phyloP scores from a whole-genome alignment of 2,329 filamentous ascomycete species.

The Cytospora piceicola region DNA sequence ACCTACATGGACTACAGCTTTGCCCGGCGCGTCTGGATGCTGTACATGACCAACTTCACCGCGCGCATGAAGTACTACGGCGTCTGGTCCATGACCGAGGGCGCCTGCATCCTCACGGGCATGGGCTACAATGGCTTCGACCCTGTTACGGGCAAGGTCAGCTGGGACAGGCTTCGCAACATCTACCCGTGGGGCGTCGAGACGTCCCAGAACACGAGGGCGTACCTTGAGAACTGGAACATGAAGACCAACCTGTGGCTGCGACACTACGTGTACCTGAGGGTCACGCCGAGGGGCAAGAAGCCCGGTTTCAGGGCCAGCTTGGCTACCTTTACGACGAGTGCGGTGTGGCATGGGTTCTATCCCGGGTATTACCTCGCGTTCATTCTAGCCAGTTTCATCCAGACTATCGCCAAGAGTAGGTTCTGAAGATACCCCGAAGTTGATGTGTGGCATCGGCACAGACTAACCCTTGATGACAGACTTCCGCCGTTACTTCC shows the following conservation, averaged over 20 bases:
- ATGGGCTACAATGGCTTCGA: conserved; percentile 95
- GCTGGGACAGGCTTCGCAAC: conserved; percentile 89
- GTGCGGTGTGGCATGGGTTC: conserved; percentile 97
- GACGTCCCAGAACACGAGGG: conserved; percentile 88
- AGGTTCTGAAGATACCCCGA: conserved; percentile 46
- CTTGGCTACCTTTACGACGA: conserved; percentile 90
- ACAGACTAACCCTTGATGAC: not conserved
- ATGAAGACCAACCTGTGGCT: conserved; percentile 99
- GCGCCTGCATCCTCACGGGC: conserved; percentile 89
- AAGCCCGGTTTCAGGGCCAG: conserved; percentile 96
- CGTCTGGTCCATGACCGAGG: conserved; percentile 91
- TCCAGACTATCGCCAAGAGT: conserved; percentile 96
- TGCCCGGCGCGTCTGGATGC: conserved; percentile 71
- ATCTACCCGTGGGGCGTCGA: conserved; percentile 87
- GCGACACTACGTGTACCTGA: conserved; percentile 91
- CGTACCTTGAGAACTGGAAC: conserved; percentile 92
- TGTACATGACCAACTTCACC: conserved; percentile 84
- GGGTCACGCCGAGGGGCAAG: conserved; percentile 91
- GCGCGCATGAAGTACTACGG: conserved; percentile 94
- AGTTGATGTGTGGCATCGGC: not conserved
- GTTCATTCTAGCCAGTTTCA: conserved; percentile 86
- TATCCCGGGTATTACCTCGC: conserved; percentile 94
- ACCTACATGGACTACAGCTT: conserved; percentile 71
- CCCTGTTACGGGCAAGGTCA: conserved; percentile 78
- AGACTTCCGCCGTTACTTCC: conserved; percentile 89